Evolutionary conservation across 352 stramenopile species (phyloP), one percentile per base, ranked within the genome.

Genomic region (Globisporangium acanthophoron): DNA sequence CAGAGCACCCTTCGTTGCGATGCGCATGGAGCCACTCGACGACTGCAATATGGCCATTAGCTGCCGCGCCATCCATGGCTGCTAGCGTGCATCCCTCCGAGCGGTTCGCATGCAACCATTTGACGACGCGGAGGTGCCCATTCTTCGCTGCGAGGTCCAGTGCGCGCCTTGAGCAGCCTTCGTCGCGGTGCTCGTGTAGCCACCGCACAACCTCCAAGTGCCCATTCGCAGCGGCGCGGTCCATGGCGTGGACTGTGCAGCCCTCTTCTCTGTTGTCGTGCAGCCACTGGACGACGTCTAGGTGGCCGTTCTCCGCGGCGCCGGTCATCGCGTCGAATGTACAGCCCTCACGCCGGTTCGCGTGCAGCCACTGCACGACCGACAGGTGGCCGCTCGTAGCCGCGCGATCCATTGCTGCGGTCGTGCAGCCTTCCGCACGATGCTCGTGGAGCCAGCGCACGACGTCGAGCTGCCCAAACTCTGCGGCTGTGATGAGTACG

Each of bases 1-100:
- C 59, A 1, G 68, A 76, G 43, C 71, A 85, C 2, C 71, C 71
- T 62, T 84, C 76, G 0, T n/a, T 59, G 9, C 73, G 70, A 43
- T 87, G 53, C 4, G 51, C 47, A 5, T 84, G 74, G 2, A 88
- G 67, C 71, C 72, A 90, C 54, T 76, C 51, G n/a, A 88, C 59
- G 15, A 83, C 66, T 20, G 76, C 73, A 13, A 87, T 37, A 31
- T 83, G 77, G 20, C 80, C 80, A 12, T 69, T 67, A 11, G 66
- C 66, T 0, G 64, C 71, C 0, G 77, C 77, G 11, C 70, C 62
- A 37, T 83, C 71, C 74, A 85, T 87, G 0, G 73, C 77, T 3
- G 66, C 60, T 31, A 71, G 61, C 9, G 74, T 78, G 46, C 74
- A 80, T 0, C 74, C 71, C 58, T 78, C 69, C 0, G 16, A 59